Evolutionary conservation across 2,329 filamentous ascomycete genomes (phyloP), one percentile per base, ranked within the genome.

Genomic region (Arthrobotrys sphaeroides): DNA sequence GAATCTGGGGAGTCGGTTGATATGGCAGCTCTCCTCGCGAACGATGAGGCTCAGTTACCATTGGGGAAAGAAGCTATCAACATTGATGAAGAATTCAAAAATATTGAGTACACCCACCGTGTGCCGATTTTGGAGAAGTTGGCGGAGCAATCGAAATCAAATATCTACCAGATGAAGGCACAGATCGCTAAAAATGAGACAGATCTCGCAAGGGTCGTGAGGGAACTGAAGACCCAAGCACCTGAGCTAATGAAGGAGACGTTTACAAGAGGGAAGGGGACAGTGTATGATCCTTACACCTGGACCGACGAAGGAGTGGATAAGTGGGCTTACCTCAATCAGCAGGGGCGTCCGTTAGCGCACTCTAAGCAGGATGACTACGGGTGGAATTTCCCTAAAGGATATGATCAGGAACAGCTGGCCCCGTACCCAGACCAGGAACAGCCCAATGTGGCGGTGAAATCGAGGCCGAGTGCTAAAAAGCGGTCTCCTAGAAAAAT

Each of bases 1-100:
- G 87, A 91, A 0, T 90, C 89, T 1, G 95, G 96, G 36, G 94
- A 98, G 83, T 93, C 89, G 75, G 82, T 99, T 6, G 94, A 97
- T 81, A 97, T 99, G 65, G 81, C 83, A 1, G 83, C 89, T n/a
- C 86, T 99, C 0, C 87, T 99, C 1, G 86, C 86, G 0, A 95
- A 92, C 81, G 91, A 92, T 3, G 79, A 86, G 13, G 74, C 55
- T 3, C 22, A 40, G 38, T 13, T 73, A 13, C 42, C 49, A n/a
- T 36, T 73, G 1, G 67, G 47, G 2, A 3, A 12, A 3, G 61
- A 69, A 28, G 13, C n/a, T 2, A 64, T 57, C 5, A 0, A 13
- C 0, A 18, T 43, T 13, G 9, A 33, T 13, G 91, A 91, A 0
- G 82, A 85, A 0, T 84, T 90, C 0, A 85, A 91, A 3, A 81